Conservation (phyloP, 2,329 filamentous ascomycete genomes). For the Ciborinia camelliae region DNA sequence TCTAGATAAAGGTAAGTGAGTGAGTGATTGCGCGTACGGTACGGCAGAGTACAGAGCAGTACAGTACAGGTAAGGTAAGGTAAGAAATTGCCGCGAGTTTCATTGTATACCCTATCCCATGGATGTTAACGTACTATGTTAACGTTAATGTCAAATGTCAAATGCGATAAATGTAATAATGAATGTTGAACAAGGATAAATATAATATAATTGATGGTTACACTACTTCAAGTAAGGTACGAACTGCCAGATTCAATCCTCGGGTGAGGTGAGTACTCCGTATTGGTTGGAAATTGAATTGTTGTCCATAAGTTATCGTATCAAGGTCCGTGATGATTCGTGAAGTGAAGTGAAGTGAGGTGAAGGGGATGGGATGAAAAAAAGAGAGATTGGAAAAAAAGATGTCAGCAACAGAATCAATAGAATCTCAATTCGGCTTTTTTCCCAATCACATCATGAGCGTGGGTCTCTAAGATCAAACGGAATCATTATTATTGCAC, state of each 20-base stretch:
- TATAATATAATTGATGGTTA: background rate
- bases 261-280: background rate
- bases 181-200: background rate
- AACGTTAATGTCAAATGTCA: background rate
- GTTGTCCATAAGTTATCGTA: background rate
- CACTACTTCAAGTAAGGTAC: slow-evolving; percentile 17
- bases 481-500: no score
- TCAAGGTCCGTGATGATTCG: background rate
- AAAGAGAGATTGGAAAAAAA: background rate
- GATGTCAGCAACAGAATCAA: background rate
- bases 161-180: no score
- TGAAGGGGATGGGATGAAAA: background rate
- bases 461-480: background rate
- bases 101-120: background rate
- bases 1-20: no score
- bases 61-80: no score
- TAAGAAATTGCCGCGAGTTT: slow-evolving; percentile 18
- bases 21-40: slow-evolving; percentile 7
- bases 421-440: slow-evolving; percentile 1
- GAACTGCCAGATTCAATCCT: background rate
- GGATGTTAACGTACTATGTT: background rate
- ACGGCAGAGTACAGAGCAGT: no score
- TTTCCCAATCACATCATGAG: background rate
- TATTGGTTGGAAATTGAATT: background rate
- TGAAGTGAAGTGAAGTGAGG: no score